These are phyloP conservation scores for Fraxinus sp. DNA, from an alignment of 305 asterid species.

Conservation along the genomic window DNA sequence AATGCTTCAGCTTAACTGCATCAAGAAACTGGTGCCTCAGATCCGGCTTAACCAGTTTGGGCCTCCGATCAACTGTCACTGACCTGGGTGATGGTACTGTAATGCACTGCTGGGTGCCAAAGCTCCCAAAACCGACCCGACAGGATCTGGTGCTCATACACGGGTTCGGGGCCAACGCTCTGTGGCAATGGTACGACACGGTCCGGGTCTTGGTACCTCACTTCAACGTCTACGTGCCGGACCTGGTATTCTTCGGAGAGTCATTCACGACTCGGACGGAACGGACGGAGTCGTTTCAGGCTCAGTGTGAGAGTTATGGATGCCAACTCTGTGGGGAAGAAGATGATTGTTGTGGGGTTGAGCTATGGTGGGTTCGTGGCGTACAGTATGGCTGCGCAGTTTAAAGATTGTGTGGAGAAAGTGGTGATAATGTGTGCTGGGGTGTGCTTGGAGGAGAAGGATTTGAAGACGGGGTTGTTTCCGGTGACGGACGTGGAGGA, in stretches of 20 bases:
- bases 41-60: constrained; percentile 41
- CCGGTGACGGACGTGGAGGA: constrained; percentile 53
- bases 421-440: constrained; percentile 68
- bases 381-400: constrained; percentile 64
- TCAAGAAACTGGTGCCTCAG: constrained; percentile 46
- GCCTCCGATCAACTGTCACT: constrained; percentile 53
- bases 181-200: constrained; percentile 63
- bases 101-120: constrained; percentile 65
- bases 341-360: constrained; percentile 48
- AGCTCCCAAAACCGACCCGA: constrained; percentile 32
- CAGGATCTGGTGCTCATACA: constrained; percentile 57
- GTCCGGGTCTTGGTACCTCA: constrained; percentile 36
- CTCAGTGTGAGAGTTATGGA: constrained; percentile 54
- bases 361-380: constrained; percentile 84
- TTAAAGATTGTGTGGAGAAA: constrained; percentile 45
- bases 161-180: constrained; percentile 62
- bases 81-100: constrained; percentile 62
- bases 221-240: constrained; percentile 71
- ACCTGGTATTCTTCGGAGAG: constrained; percentile 60
- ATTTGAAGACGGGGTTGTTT: constrained; percentile 51
- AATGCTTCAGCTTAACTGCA: constrained; percentile 56
- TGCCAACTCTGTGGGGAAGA: constrained; percentile 40
- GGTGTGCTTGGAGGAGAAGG: constrained; percentile 68
- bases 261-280: constrained; percentile 56
- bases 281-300: constrained; percentile 59